Percentiles rank a stretch among this genome's conserved stretches.
These are phyloP conservation scores for Spergularia marina DNA, from an alignment of 148 eudicot species.

Conservation along the genomic window DNA sequence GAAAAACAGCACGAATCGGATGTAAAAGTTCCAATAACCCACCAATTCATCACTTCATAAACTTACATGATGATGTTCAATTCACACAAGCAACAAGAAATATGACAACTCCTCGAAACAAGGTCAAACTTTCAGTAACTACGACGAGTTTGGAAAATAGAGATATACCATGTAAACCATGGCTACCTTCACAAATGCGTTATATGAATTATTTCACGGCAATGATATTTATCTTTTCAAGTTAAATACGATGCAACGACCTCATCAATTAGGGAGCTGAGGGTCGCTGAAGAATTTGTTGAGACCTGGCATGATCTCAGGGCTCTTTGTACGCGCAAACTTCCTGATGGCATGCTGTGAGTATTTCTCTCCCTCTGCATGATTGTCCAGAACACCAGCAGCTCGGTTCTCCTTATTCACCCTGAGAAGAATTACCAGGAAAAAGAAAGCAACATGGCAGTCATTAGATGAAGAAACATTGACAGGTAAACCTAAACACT, in stretches of 20 bases:
- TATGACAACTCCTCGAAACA: neutral
- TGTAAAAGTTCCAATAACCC: constrained; percentile 2
- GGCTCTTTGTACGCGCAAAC: constrained; percentile 62
- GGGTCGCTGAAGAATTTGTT: constrained; percentile 72
- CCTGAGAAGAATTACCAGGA: constrained; percentile 35
- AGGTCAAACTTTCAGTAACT: neutral
- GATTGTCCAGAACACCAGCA: constrained; percentile 75
- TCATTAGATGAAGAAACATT: neutral
- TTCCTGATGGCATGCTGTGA: constrained; percentile 57
- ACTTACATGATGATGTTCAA: neutral
- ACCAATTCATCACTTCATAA: neutral
- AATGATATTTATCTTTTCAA: constrained; percentile 1
- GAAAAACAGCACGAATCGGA: neutral
- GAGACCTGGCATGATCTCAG: constrained; percentile 80
- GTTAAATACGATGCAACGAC: neutral
- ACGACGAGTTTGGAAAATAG: constrained; percentile 10
- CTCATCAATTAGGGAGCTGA: constrained; percentile 24
- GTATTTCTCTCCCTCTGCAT: constrained; percentile 69
- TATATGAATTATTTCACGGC: neutral
- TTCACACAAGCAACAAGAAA: constrained; percentile 2
- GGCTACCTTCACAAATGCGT: constrained; percentile 1
- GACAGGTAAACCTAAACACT: neutral
- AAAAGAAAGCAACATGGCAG: neutral
- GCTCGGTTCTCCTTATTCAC: constrained; percentile 79
- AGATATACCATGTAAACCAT: constrained; percentile 10